Conservation (phyloP, 2,329 filamentous ascomycete species). For the Tolypocladium endophyticum region DNA sequence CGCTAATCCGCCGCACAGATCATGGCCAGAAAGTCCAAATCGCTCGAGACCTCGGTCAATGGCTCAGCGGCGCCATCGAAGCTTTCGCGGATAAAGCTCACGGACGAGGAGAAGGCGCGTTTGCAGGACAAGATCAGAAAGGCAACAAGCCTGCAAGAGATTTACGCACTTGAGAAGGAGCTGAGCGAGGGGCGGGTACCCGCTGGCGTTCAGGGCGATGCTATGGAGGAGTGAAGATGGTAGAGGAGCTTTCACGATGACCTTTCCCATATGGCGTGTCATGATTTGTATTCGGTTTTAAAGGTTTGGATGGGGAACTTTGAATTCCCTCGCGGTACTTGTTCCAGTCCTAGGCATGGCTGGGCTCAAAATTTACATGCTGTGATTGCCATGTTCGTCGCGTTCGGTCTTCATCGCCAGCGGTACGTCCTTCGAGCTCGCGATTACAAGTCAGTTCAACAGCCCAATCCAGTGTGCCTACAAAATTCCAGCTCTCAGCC, state of each 20-base stretch:
- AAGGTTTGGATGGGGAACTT: neutral
- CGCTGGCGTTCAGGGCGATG: conserved; percentile 45
- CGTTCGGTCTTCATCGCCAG: neutral
- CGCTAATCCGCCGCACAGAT: conserved; percentile 39
- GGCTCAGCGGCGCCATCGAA: conserved; percentile 40
- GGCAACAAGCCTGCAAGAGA: conserved; percentile 82
- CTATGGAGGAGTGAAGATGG: conserved; percentile 49
- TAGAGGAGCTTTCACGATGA: neutral
- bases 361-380: neutral
- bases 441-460: neutral
- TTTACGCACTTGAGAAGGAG: conserved; percentile 82
- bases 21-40: conserved; percentile 71
- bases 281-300: neutral
- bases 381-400: neutral
- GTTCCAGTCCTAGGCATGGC: neutral
- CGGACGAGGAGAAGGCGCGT: conserved; percentile 75
- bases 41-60: conserved; percentile 48
- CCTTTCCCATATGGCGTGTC: neutral
- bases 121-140: conserved; percentile 81
- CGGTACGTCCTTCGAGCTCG: neutral
- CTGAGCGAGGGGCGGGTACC: conserved; percentile 82
- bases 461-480: neutral
- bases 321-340: neutral
- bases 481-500: conserved; percentile 22
- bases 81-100: conserved; percentile 71